Evolutionary conservation across 352 stramenopile species (phyloP), one percentile per base, ranked within the genome.

Genomic region (Pythium periplocum): DNA sequence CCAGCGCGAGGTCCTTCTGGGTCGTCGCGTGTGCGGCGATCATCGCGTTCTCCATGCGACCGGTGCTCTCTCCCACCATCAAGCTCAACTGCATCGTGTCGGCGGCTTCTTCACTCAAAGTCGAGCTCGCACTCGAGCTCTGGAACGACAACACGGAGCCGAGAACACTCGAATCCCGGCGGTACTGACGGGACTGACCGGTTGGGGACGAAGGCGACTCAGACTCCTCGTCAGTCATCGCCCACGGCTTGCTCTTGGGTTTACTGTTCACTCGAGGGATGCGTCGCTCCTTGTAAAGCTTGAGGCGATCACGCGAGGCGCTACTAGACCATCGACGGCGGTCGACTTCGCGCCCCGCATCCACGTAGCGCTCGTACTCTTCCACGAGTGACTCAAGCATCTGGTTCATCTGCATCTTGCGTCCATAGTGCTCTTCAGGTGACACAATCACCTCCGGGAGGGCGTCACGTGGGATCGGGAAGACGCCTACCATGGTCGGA

Each of bases 401-500:
- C 33, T 61, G 59, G 34, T 61, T 48, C 62, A 79, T 66, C 61
- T 81, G 73, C 17, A 57, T 52, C 48, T 73, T 73, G 42, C 71
- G 64, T 11, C 55, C 60, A 11, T 53, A 34, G 26, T 74, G 62
- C 55, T 84, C 69, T 11, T 71, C 64, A 0, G 59, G 32, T 34
- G 64, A 61, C 39, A 78, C 69, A 4, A 73, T 57, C 32, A 87
- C 54, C 31, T 53, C 61, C 10, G 76, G 76, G 34, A 87, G 57
- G 57, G 69, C 53, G n/a, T 68, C 39, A 32, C 76, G 64, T 48
- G 76, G 75, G 31, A 87, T 38, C 36, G 76, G 73, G 47, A 87
- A 87, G 17, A 26, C 4, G 34, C 42, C 40, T 3, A 40, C 57
- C 50, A 54, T 64, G 26, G 10, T 41, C 10, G 43, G 38, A 26